Percentiles rank a stretch among this genome's conserved stretches.
These are phyloP conservation scores for Dryadomyces quercivorus DNA, from an alignment of 2,329 filamentous ascomycete species.

Conservation along the genomic window DNA sequence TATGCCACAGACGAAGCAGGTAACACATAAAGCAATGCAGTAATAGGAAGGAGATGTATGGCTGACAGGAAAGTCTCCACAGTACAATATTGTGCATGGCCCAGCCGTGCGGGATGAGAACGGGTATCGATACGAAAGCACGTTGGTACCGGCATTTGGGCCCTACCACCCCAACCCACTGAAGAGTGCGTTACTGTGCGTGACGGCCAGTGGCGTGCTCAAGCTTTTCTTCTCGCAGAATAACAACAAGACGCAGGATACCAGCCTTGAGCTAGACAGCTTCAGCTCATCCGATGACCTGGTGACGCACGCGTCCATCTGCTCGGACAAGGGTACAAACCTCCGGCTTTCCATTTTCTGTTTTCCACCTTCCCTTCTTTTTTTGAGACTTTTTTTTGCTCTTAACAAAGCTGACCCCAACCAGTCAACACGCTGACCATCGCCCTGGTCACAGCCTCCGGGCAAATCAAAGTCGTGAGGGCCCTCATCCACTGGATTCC, in stretches of 20 bases:
- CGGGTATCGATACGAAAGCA: constrained; percentile 58
- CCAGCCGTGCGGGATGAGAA: constrained; percentile 51
- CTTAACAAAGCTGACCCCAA: constrained; percentile 14
- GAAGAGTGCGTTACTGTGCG: constrained; percentile 63
- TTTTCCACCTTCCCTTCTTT: neutral
- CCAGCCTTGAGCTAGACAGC: constrained; percentile 61
- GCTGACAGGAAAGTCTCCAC: constrained; percentile 14
- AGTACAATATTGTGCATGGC: constrained; percentile 40
- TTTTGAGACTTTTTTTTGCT: neutral
- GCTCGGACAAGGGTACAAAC: constrained; percentile 57
- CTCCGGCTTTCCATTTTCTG: neutral
- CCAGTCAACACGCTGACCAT: constrained; percentile 40
- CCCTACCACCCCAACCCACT: constrained; percentile 60
- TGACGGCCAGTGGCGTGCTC: constrained; percentile 63
- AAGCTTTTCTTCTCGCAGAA: constrained; percentile 68
- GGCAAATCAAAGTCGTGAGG: constrained; percentile 62
- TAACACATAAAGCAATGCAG: constrained; percentile 7
- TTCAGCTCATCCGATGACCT: constrained; percentile 59
- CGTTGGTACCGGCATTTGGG: constrained; percentile 51
- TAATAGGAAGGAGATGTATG: neutral
- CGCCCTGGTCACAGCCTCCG: constrained; percentile 55
- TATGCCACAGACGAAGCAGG: constrained; percentile 31
- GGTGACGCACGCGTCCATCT: constrained; percentile 68
- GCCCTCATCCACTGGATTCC: constrained; percentile 64
- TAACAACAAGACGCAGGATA: constrained; percentile 60